Conservation (phyloP, 176 grass and related monocot species). For the Avena insularis region DNA sequence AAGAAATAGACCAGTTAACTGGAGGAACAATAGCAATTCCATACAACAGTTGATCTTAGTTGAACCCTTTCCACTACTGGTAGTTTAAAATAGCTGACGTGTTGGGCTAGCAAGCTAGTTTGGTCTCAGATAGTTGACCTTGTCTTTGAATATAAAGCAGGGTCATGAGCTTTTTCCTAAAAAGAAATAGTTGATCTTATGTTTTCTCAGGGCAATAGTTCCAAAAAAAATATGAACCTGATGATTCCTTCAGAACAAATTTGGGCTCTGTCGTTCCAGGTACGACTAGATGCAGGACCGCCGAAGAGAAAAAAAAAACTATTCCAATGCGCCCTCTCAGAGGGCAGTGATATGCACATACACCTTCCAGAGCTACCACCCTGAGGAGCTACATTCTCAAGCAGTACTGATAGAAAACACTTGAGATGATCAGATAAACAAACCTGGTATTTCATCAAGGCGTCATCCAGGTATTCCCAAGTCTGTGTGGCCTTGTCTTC, state of each 20-base stretch:
- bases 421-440: neutral
- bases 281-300: neutral
- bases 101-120: neutral
- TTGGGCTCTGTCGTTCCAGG: too few species aligned
- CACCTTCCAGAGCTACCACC: neutral
- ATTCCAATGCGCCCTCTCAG: neutral
- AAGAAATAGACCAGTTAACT: neutral
- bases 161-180: too few species aligned
- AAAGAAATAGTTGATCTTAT: too few species aligned
- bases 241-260: neutral
- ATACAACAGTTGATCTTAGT: too few species aligned
- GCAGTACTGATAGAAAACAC: neutral
- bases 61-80: neutral
- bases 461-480: constrained; percentile 77
- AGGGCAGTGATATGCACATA: neutral
- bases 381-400: neutral
- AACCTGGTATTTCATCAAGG: constrained; percentile 88
- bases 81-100: too few species aligned
- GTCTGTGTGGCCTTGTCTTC: constrained; percentile 57
- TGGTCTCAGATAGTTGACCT: neutral
- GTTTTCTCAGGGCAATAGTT: neutral
- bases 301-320: neutral
- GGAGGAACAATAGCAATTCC: neutral
- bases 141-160: too few species aligned
- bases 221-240: neutral